Evolutionary conservation across 306 rosid genomes (phyloP).

Genomic region (Trifolium repens): DNA sequence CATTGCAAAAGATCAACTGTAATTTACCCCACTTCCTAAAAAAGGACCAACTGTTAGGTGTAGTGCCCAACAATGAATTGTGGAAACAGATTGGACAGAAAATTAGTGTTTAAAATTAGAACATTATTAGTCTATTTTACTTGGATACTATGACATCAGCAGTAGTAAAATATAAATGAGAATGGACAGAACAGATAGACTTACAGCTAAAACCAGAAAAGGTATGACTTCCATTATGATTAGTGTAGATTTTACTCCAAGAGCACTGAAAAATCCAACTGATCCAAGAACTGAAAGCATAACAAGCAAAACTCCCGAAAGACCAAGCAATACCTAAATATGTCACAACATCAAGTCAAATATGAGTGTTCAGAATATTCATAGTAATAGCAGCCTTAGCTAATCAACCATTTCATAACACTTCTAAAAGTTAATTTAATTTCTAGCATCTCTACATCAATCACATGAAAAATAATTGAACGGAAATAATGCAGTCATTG

Average conservation of each 20-base stretch:
- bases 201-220: conserved; percentile 93
- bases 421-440: conserved; percentile 15
- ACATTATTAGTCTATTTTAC: background rate
- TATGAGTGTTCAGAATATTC: conserved; percentile 24
- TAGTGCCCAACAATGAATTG: background rate
- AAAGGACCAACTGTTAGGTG: background rate
- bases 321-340: conserved; percentile 85
- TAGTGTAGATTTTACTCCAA: conserved; percentile 91
- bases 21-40: background rate
- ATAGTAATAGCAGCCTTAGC: conserved; percentile 22
- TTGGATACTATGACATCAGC: conserved; percentile 14
- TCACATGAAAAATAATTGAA: conserved; percentile 21
- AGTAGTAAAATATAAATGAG: conserved; percentile 26
- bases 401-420: conserved; percentile 15
- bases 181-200: conserved; percentile 44
- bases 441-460: conserved; percentile 2
- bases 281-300: conserved; percentile 95
- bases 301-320: conserved; percentile 87
- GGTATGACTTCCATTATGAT: conserved; percentile 99
- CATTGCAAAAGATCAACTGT: background rate
- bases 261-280: conserved; percentile 90
- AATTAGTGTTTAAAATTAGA: conserved; percentile 11
- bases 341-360: conserved; percentile 33
- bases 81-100: conserved; percentile 22
- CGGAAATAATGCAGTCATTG: conserved; percentile 5